Conservation (phyloP, 2,329 filamentous ascomycete genomes). For the Penicillium aurantiogriseum region DNA sequence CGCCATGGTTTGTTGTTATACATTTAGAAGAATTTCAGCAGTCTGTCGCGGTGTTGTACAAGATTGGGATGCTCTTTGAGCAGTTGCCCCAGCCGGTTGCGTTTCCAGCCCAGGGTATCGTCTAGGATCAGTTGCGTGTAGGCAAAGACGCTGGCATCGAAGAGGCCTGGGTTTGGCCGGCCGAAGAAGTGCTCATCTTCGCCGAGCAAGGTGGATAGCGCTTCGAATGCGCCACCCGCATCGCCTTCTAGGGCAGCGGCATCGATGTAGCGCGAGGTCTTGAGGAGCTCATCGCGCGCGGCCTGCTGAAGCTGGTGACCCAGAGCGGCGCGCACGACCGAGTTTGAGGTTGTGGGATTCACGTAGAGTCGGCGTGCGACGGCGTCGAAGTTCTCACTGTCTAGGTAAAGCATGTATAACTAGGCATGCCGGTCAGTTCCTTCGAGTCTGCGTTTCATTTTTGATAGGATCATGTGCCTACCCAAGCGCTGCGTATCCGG, state of each 20-base stretch:
- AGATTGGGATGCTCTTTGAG: constrained; percentile 62
- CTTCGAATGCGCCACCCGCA: constrained; percentile 61
- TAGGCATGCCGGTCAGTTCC: constrained; percentile 28
- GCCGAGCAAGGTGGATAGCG: constrained; percentile 60
- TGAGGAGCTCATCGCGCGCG: constrained; percentile 71
- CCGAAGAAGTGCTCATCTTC: constrained; percentile 63
- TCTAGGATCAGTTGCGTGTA: constrained; percentile 81
- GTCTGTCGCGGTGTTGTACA: constrained; percentile 61
- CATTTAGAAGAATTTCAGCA: constrained; percentile 54
- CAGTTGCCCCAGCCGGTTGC: constrained; percentile 58
- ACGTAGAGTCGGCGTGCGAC: constrained; percentile 74
- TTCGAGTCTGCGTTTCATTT: not conserved
- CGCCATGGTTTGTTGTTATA: constrained; percentile 5
- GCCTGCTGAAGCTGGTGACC: constrained; percentile 67
- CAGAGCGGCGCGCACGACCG: constrained; percentile 62
- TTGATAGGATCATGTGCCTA: constrained; percentile 35
- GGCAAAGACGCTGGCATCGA: constrained; percentile 86
- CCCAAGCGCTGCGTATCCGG: constrained; percentile 81
- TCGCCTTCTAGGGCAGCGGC: constrained; percentile 58
- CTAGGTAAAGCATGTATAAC: constrained; percentile 81
- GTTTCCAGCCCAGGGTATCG: constrained; percentile 61
- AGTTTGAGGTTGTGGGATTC: constrained; percentile 57
- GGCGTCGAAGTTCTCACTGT: constrained; percentile 60
- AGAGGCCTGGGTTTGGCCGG: constrained; percentile 61
- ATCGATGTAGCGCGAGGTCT: constrained; percentile 55